Base-by-base conservation (phyloP, 352 stramenopile species). In the Phytophthora pseudosyringae region DNA sequence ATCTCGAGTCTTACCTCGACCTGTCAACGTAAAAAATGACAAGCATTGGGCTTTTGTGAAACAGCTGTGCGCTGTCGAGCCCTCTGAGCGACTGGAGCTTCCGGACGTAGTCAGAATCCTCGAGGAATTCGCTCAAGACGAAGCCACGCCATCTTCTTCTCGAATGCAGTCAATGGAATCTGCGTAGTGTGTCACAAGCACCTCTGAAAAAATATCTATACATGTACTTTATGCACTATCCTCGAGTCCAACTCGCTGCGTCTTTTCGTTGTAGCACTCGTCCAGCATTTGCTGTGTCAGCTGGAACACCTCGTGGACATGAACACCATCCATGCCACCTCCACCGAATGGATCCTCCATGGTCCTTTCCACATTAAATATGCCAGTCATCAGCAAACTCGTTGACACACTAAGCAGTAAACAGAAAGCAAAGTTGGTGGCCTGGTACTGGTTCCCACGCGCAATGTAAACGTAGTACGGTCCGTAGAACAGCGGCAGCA, bases 391-490 rank as follows among this genome's bases (percentile, higher is more conserved):
- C 36, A 86, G 71, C 31, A 96, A 71, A 39, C 85, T 95, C 41
- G 88, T 96, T 16, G 92, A 73, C 25, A 88, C 69, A 62, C 83
- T 91, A 8, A 95, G 73, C 32, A 78, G 29, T 13, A 96, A 74
- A 46, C 82, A 91, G 52, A 96, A 95, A 11, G 59, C 82, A 65
- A 94, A 94, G 60, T 81, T 93, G 29, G 76, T 83, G 46, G 77
- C 64, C 50, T 89, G 74, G 31, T 64, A 69, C 35, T 83, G 54
- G 59, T 78, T 71, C 8, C 81, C 85, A 39, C 76, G 72, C 43
- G 86, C 82, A 38, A 94, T 75, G 51, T 83, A 94, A 32, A 93
- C 86, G 68, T 93, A 96, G 78, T 96, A 96, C 5, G 88, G 88
- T 1, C 88, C 88, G 51, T 93, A 93, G 64, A 96, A 96, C 48